Conservation (phyloP, 768 basidiomycete genomes). For the Phanerochaete carnosa region DNA sequence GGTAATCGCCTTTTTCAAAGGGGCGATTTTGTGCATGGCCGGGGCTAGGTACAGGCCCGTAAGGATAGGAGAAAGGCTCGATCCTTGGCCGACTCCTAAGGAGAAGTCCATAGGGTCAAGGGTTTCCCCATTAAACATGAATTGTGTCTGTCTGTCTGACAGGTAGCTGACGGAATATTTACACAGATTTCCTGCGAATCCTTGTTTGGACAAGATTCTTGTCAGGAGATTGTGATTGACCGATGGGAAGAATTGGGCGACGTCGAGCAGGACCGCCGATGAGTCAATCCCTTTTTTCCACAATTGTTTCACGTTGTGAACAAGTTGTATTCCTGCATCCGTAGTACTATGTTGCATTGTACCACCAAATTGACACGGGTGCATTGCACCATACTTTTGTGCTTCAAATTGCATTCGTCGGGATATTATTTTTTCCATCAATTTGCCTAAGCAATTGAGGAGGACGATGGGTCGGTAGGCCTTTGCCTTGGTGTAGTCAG, state of each 20-base stretch:
- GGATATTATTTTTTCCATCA: constrained; percentile 18
- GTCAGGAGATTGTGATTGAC: not conserved
- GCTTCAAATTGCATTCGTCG: constrained; percentile 14
- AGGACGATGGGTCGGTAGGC: constrained; percentile 26
- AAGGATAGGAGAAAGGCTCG: constrained; percentile 13
- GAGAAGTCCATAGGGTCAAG: not conserved
- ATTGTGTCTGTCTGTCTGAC: not conserved
- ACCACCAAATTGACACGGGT: constrained; percentile 15
- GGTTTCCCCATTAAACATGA: constrained; percentile 5
- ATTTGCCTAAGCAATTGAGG: constrained; percentile 20
- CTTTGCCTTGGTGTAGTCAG: constrained; percentile 19
- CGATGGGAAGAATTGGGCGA: constrained; percentile 21
- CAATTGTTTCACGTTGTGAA: constrained; percentile 7
- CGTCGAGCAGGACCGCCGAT: constrained; percentile 11
- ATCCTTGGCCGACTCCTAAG: constrained; percentile 14
- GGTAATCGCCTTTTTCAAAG: not conserved
- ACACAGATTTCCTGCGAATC: constrained; percentile 9
- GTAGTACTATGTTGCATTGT: constrained; percentile 15
- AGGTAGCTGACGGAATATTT: constrained; percentile 13
- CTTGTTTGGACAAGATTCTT: not conserved
- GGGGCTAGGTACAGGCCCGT: constrained; percentile 15
- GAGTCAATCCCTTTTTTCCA: constrained; percentile 1
- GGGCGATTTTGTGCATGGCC: not conserved
- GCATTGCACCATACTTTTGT: constrained; percentile 9
- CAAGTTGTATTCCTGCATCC: constrained; percentile 13